Percentiles rank a stretch among this genome's conserved stretches.
Conservation (phyloP, 1,139 yeast genomes). For the Nakaseomyces nivariensis region DNA sequence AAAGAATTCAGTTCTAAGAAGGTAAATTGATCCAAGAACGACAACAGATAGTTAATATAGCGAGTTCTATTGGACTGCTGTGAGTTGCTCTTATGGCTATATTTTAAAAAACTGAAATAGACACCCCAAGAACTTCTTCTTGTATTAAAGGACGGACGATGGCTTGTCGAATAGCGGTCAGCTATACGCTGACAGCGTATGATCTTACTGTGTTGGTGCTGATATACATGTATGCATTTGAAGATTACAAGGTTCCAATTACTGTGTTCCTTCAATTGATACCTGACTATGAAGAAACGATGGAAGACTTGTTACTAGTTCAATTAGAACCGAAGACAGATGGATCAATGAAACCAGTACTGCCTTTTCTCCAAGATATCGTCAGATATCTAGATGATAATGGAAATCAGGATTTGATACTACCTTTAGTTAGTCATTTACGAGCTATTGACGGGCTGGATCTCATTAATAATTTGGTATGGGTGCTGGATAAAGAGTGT, state of each 20-base stretch:
- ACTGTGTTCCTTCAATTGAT: constrained; percentile 13
- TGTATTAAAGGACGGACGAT: background rate
- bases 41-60: too few relatives aligned
- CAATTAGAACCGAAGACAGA: background rate
- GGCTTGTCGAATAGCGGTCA: background rate
- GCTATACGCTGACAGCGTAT: constrained; percentile 19
- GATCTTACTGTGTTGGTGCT: constrained; percentile 21
- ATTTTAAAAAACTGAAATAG: too few relatives aligned
- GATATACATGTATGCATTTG: constrained; percentile 14
- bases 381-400: background rate
- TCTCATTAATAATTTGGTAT: background rate
- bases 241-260: constrained; percentile 7
- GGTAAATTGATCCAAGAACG: too few relatives aligned
- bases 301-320: background rate
- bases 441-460: constrained; percentile 4
- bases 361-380: constrained; percentile 2
- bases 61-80: too few relatives aligned
- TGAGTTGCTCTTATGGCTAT: too few relatives aligned
- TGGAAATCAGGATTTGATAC: constrained; percentile 1
- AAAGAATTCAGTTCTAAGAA: too few relatives aligned
- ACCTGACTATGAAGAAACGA: constrained; percentile 5
- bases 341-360: background rate
- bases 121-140: too few relatives aligned
- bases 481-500: constrained; percentile 3
- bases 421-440: constrained; percentile 1